phyloP scores from a whole-genome alignment of 1,284 basidiomycete species.

The Megacollybia platyphylla region DNA sequence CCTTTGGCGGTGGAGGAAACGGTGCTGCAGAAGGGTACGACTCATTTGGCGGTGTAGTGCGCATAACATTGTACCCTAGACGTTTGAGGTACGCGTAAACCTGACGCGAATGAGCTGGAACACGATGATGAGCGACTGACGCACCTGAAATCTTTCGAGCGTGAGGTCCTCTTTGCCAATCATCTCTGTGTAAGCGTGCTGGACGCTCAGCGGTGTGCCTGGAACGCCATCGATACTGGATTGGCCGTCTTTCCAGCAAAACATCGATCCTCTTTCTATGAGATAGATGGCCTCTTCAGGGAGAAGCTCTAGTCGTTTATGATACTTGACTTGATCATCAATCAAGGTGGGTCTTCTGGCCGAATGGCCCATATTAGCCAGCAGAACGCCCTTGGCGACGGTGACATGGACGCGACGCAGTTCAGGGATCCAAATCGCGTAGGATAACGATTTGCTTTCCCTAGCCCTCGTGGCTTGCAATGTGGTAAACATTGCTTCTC shows the following conservation, averaged over 20 bases:
- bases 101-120: constrained; percentile 23
- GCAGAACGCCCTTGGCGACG: constrained; percentile 64
- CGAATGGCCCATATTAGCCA: constrained; percentile 68
- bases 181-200: constrained; percentile 81
- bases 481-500: constrained; percentile 79
- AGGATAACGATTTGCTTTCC: constrained; percentile 58
- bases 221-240: constrained; percentile 11
- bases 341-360: constrained; percentile 26
- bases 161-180: constrained; percentile 70
- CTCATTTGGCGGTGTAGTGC: constrained; percentile 48
- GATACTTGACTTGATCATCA: constrained; percentile 22
- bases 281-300: constrained; percentile 94
- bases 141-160: constrained; percentile 78
- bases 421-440: constrained; percentile 59
- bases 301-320: constrained; percentile 69
- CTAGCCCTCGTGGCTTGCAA: constrained; percentile 25
- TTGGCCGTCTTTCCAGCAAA: constrained; percentile 55
- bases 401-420: constrained; percentile 59
- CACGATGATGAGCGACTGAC: neutral
- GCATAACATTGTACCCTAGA: constrained; percentile 80
- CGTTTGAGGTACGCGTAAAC: constrained; percentile 88
- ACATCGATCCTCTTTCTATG: constrained; percentile 77
- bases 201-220: constrained; percentile 74
- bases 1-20: constrained; percentile 7
- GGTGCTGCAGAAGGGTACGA: constrained; percentile 45